Conservation (phyloP, 2,329 filamentous ascomycete genomes). For the Exophiala oligosperma region DNA sequence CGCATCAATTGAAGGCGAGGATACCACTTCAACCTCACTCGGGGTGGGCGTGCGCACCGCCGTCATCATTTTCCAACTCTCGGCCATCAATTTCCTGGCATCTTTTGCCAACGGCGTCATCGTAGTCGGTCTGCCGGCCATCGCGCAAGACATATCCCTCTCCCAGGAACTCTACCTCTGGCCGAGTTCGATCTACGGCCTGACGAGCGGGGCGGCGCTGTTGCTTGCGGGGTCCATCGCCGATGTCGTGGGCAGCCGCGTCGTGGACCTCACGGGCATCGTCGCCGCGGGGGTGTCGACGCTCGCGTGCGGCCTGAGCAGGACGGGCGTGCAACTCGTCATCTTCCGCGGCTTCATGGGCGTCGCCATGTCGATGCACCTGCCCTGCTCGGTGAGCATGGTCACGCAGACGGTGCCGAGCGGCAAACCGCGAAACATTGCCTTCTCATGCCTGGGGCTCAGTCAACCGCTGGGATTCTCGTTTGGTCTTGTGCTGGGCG, state of each 20-base stretch:
- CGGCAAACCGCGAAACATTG: slow-evolving; percentile 52
- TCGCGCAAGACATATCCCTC: slow-evolving; percentile 39
- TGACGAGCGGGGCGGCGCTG: slow-evolving; percentile 52
- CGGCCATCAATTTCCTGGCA: slow-evolving; percentile 29
- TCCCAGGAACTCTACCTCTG: slow-evolving; percentile 27
- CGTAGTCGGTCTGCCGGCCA: slow-evolving; percentile 44
- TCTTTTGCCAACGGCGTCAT: slow-evolving; percentile 41
- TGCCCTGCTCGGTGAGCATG: slow-evolving; percentile 52
- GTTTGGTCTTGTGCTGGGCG: slow-evolving; percentile 52
- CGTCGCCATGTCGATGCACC: slow-evolving; percentile 47
- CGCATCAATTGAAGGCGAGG: too few relatives aligned
- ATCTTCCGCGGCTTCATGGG: slow-evolving; percentile 49
- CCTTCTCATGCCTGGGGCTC: slow-evolving; percentile 52
- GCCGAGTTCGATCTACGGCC: slow-evolving; percentile 37
- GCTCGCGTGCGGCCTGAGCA: slow-evolving; percentile 45
- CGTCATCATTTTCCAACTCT: slow-evolving; percentile 27
- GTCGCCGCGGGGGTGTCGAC: slow-evolving; percentile 47
- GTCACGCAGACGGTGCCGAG: slow-evolving; percentile 49
- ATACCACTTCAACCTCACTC: neutral
- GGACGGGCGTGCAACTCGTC: slow-evolving; percentile 46
- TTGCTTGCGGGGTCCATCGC: slow-evolving; percentile 53
- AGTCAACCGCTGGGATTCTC: slow-evolving; percentile 55
- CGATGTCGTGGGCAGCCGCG: slow-evolving; percentile 51
- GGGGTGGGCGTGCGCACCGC: neutral
- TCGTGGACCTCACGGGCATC: slow-evolving; percentile 46